Evolutionary conservation across 2,329 filamentous ascomycete species (phyloP), one percentile per base, ranked within the genome.

Genomic region (Claviceps pusilla): DNA sequence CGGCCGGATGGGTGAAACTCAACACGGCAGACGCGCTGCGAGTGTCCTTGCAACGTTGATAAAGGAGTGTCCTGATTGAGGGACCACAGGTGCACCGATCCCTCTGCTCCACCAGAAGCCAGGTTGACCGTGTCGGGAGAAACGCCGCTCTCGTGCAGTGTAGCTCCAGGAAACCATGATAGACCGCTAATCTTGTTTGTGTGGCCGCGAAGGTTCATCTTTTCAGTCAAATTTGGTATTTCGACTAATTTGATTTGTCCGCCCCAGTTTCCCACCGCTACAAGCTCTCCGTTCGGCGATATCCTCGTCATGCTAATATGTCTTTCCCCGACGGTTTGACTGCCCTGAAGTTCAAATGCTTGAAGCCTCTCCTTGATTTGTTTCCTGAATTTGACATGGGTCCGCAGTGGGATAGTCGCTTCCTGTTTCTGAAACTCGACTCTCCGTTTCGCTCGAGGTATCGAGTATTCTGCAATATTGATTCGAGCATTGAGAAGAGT

Each of bases 1-100:
- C 79, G 79, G 3, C 91, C 91, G 0, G 88, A 95, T 0, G 93
- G 93, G 61, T 98, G 93, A 64, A 97, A 95, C 56, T 95, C 93
- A 12, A 95, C 85, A 55, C 91, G 82, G 62, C 89, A 95, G 9
- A 98, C 89, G 57, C 93, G 84, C 53, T 86, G 87, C 4, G 80
- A 83, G 65, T 98, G 93, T 0, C 91, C 93, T 29, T 83, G 78
- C 0, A 97, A 75, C 0, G 87, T 94, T 0, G 86, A 79, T 4
- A 96, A 66, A 0, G 93, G 93, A 1, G 87, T 93, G 58, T 95
- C 89, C 66, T 91, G 80, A 48, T 82, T 83, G 48, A 97, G 74
- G 4, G 88, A 91, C 93, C 93, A 98, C 14, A 98, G 76, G 64
- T 95, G 83, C 47, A 98, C 78, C 57, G 87, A 80, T 1, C 87